Evolutionary conservation across 495 filamentous ascomycete species (phyloP), one percentile per base, ranked within the genome.

Genomic region (Bombardia bombarda): DNA sequence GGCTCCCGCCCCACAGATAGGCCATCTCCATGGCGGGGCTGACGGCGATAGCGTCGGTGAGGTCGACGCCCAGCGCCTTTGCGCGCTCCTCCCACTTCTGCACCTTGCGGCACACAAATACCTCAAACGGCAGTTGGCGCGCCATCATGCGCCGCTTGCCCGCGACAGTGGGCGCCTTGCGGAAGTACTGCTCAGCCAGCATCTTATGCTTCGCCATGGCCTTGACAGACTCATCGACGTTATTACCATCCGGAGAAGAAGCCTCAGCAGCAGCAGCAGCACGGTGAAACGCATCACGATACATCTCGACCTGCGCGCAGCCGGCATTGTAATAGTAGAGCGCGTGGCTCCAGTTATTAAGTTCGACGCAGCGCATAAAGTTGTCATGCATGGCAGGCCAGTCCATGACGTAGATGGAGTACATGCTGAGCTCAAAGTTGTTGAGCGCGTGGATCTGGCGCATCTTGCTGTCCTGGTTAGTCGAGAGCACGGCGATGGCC

Each of bases 251-350:
- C 16, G 56, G 78, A n/a, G n/a, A n/a, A n/a, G n/a, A n/a, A 36
- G 84, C 75, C 20, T 55, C 42, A 3, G 71, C 78, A 39, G 67
- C 50, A 6, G 68, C 63, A 0, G 79, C 70, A 38, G 84, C 74
- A 7, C 55, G 58, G 3, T 62, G 56, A 30, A 73, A 71, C 20
- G 63, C 58, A 37, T 80, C 64, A 13, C 93, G 79, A 60, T 95
- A 98, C 9, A 84, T 62, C 50, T 87, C 87, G 3, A 95, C 55
- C 53, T 94, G 79, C 1, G 79, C 79, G 14, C 75, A 68, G 28
- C 83, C 93, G 22, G 86, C 84, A 37, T 90, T 84, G 65, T 90
- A 98, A 52, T 88, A 87, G 54, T 98, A 98, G 34, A 98, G 61
- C 0, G 82, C 78, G 35, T 86, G 88, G 20, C 82, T 87, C 92